Conservation (phyloP, 2,329 filamentous ascomycete genomes). For the Mycosphaerelloides madeirae region DNA sequence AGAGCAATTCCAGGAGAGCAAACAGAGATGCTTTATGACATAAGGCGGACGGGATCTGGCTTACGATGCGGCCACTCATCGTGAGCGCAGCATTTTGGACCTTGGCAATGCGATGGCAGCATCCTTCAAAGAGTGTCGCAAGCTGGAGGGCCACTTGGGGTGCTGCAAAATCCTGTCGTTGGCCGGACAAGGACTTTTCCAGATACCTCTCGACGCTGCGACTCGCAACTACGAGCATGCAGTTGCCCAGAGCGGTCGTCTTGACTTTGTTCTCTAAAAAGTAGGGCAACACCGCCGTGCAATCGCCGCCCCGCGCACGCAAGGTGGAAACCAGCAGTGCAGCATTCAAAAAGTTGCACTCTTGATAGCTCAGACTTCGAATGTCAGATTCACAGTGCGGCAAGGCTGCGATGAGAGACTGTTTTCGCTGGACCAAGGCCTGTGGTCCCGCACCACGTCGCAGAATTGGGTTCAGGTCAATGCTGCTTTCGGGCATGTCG, state of each 20-base stretch:
- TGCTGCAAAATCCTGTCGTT: constrained; percentile 75
- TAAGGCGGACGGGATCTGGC: constrained; percentile 77
- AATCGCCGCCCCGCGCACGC: constrained; percentile 80
- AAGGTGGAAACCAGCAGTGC: constrained; percentile 85
- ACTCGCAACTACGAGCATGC: constrained; percentile 59
- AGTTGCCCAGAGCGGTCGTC: constrained; percentile 55
- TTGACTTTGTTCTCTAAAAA: constrained; percentile 87
- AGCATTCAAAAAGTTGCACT: constrained; percentile 86
- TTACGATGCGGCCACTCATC: constrained; percentile 81
- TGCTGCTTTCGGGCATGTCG: constrained; percentile 89
- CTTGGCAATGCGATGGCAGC: constrained; percentile 87
- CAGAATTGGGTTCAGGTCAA: constrained; percentile 91
- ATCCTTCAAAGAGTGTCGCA: constrained; percentile 76
- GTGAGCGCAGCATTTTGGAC: constrained; percentile 81
- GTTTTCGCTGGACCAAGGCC: constrained; percentile 75
- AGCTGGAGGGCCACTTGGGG: constrained; percentile 87
- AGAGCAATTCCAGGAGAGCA: constrained; percentile 83
- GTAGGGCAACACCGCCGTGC: constrained; percentile 82
- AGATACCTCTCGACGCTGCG: constrained; percentile 77
- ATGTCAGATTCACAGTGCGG: constrained; percentile 75
- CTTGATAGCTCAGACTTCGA: constrained; percentile 76
- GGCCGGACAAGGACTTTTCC: constrained; percentile 65
- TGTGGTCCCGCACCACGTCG: constrained; percentile 78
- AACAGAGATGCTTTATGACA: constrained; percentile 89
- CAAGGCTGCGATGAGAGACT: constrained; percentile 66